phyloP scores from a whole-genome alignment of 192 early-diverging fungal species.

The Chytriomyces sp. region DNA sequence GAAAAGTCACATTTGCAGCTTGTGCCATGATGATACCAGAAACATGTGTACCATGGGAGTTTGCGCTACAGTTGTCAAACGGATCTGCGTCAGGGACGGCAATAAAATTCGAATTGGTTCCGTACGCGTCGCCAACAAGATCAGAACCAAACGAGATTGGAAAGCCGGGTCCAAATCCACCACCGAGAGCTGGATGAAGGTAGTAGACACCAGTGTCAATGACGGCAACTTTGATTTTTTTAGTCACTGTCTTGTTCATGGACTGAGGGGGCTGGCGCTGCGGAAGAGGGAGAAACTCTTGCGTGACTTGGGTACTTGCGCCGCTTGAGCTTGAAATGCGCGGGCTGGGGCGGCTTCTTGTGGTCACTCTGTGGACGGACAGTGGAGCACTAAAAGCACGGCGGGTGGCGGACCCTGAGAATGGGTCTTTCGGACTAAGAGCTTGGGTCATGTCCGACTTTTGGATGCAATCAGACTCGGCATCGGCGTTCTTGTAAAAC shows the following conservation, averaged over 20 bases:
- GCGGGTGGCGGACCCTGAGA: neutral
- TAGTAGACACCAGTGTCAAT: slow-evolving; percentile 61
- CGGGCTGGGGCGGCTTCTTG: too few relatives aligned
- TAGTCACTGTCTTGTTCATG: neutral
- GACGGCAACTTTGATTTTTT: slow-evolving; percentile 57
- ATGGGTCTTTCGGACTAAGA: neutral
- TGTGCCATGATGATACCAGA: slow-evolving; percentile 46
- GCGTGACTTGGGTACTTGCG: too few relatives aligned
- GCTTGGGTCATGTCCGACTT: too few relatives aligned
- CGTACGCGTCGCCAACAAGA: slow-evolving; percentile 52
- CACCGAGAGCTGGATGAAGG: slow-evolving; percentile 59
- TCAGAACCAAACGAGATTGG: slow-evolving; percentile 47
- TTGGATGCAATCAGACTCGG: too few relatives aligned
- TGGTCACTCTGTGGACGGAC: too few relatives aligned
- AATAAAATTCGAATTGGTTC: neutral
- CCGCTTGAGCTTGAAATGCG: too few relatives aligned
- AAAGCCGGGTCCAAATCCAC: slow-evolving; percentile 47
- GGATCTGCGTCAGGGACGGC: slow-evolving; percentile 51
- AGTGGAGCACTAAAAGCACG: too few relatives aligned
- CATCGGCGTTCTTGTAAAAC: too few relatives aligned
- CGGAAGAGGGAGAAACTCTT: too few relatives aligned
- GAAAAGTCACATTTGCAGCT: slow-evolving; percentile 40
- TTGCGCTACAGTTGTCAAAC: slow-evolving; percentile 48
- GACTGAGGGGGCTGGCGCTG: too few relatives aligned
- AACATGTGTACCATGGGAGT: slow-evolving; percentile 60